Base-by-base conservation (phyloP, 805 yeast genomes). In the Komagataella phaffii region DNA sequence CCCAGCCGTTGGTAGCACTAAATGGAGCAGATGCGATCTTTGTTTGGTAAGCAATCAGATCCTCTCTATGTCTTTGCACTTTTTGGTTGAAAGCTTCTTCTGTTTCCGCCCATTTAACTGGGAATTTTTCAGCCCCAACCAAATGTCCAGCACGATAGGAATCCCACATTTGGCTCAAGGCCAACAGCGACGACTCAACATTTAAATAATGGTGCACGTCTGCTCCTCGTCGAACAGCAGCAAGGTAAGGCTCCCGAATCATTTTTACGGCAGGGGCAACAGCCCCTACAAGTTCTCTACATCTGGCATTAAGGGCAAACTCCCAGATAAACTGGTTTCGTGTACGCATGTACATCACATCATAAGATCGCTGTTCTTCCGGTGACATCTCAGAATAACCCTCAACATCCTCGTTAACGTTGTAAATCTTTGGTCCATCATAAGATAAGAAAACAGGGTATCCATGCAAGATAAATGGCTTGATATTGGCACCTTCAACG, bases 251-350 rank as follows among this genome's bases (percentile, higher is more conserved):
- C 14, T 76, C 70, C 63, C 81, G 84, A 58, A 85, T 70, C 54
- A 80, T 70, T 68, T 90, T 91, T 55, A 85, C 71, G 43, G 79
- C 77, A 36, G 96, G 96, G 1, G 93, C 86, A 56, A 88, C 89
- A 21, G 91, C 80, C 10, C 86, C 85, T 56, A 91, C 80, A 55
- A 90, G 74, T 47, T 80, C 78, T 56, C 80, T 83, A 52, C 77
- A 72, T 47, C 74, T 74, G 48, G 78, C 76, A 60, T 85, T 87
- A 58, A 90, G 72, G 23, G 82, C 77, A 54, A 77, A 68, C 67
- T 91, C 98, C 90, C 95, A 91, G 53, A 85, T 67, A 58, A 85
- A 82, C 67, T 91, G 96, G 64, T 90, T 88, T 73, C 96, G 82
- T 4, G 98, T 90, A 67, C 91, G 81, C 59, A 81, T 81, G 66